These are phyloP conservation scores for Microascus cirrosus DNA, from an alignment of 2,329 filamentous ascomycete species.

Conservation along the genomic window DNA sequence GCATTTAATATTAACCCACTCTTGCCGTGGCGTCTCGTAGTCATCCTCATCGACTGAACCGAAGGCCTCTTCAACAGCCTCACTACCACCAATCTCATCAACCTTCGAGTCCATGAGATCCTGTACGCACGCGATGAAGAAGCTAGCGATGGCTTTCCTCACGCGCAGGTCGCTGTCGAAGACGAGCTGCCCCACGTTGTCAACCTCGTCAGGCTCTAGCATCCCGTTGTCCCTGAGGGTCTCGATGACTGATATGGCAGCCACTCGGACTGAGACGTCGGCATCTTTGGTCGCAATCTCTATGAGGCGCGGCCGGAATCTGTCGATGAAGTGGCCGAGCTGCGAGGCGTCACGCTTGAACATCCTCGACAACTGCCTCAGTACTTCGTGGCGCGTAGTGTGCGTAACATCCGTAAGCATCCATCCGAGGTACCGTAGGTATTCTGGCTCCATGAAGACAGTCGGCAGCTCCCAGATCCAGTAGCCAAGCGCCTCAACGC, in stretches of 20 bases:
- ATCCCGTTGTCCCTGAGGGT: conserved; percentile 73
- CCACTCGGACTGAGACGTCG: conserved; percentile 68
- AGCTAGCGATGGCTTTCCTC: conserved; percentile 77
- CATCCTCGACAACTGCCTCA: conserved; percentile 70
- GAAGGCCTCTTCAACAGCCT: conserved; percentile 64
- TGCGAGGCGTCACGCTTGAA: conserved; percentile 75
- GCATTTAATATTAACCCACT: conserved; percentile 89
- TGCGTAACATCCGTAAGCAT: conserved; percentile 74
- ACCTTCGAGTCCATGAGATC: conserved; percentile 70
- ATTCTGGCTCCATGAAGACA: conserved; percentile 80
- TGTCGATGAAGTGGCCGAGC: conserved; percentile 84
- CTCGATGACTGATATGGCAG: conserved; percentile 72
- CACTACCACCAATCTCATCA: conserved; percentile 74
- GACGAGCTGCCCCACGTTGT: conserved; percentile 74
- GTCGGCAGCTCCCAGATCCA: conserved; percentile 84
- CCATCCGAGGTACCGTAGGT: conserved; percentile 92
- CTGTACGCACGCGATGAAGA: conserved; percentile 80
- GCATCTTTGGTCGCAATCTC: conserved; percentile 87
- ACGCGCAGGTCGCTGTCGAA: conserved; percentile 80
- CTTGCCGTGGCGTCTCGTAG: conserved; percentile 61
- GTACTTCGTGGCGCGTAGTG: conserved; percentile 68
- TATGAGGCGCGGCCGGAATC: conserved; percentile 75
- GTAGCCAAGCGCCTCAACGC: conserved; percentile 71
- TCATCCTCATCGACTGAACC: conserved; percentile 63
- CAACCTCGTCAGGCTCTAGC: conserved; percentile 84